These are phyloP conservation scores for Protostelium mycophagum DNA, from an alignment of 78 protist species.

Conservation along the genomic window DNA sequence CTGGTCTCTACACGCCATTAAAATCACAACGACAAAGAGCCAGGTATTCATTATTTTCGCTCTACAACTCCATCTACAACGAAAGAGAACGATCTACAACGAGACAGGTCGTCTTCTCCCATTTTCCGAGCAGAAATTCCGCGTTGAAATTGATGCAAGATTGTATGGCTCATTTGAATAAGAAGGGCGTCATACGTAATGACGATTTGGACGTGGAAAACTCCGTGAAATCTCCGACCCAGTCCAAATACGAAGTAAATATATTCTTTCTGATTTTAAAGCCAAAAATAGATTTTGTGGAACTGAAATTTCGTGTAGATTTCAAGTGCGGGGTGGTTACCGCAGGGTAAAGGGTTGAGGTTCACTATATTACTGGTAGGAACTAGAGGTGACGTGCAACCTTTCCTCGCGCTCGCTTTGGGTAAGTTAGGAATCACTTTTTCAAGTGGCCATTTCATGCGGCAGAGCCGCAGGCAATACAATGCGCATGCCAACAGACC, in stretches of 20 bases:
- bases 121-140: neutral
- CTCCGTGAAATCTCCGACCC: too few relatives aligned
- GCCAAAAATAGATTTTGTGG: too few relatives aligned
- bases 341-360: neutral
- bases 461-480: too few relatives aligned
- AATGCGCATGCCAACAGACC: too few relatives aligned
- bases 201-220: neutral
- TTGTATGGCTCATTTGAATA: neutral
- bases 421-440: too few relatives aligned
- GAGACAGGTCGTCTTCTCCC: neutral
- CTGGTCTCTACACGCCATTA: neutral
- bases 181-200: neutral
- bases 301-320: neutral
- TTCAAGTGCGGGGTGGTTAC: neutral
- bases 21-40: neutral
- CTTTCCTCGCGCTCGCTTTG: slow-evolving; percentile 45
- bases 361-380: slow-evolving; percentile 43
- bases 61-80: neutral
- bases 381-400: slow-evolving; percentile 64
- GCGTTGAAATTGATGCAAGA: neutral
- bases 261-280: too few relatives aligned
- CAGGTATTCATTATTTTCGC: neutral
- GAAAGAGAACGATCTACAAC: too few relatives aligned
- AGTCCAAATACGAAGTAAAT: too few relatives aligned
- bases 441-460: too few relatives aligned